These are phyloP conservation scores for Aleurites moluccanus DNA, from an alignment of 441 rosid species.

Conservation along the genomic window DNA sequence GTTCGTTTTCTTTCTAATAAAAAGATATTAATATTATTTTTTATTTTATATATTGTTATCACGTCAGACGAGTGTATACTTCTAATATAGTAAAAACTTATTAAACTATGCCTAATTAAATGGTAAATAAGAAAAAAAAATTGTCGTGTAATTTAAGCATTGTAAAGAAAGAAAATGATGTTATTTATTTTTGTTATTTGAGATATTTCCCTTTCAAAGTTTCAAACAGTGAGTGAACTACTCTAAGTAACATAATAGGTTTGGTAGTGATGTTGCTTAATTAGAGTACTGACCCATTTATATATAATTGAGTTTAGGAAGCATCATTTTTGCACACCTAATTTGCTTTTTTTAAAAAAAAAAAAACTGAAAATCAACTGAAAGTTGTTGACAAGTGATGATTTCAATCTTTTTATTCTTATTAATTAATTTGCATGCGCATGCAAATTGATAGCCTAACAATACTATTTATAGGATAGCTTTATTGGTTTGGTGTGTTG, in stretches of 20 bases:
- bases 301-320: conserved; percentile 1
- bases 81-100: no score
- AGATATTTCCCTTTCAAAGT: neutral
- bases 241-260: conserved; percentile 10
- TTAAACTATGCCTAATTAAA: neutral
- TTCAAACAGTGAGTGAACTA: conserved; percentile 12
- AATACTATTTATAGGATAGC: no score
- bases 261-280: conserved; percentile 14
- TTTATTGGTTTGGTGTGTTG: no score
- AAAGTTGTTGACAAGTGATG: conserved; percentile 3
- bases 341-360: conserved; percentile 9
- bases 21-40: no score
- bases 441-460: neutral
- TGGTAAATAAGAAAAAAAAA: neutral
- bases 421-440: conserved; percentile 14
- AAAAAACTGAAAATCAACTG: neutral
- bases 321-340: conserved; percentile 20
- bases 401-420: neutral
- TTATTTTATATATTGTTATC: no score
- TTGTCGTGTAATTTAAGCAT: neutral
- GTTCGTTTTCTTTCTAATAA: no score
- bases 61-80: no score
- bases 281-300: neutral
- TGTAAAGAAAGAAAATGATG: neutral
- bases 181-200: neutral